A percentile compares a stretch with the other conserved stretches of the same genome.
Conservation (phyloP, 108 stramenopile genomes). For the Pseudonitzschia multiseries region DNA sequence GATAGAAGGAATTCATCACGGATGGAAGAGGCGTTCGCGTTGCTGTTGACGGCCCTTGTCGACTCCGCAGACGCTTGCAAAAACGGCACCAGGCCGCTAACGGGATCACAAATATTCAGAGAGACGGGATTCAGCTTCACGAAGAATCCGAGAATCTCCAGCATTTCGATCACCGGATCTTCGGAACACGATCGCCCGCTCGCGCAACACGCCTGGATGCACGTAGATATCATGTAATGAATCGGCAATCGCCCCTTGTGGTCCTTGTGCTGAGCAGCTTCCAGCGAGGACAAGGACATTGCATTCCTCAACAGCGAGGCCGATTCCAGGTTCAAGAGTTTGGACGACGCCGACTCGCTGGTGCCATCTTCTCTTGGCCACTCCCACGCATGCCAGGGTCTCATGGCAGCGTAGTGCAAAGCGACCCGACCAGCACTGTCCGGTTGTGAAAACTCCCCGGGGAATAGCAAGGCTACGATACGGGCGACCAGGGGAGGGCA, state of each 20-base stretch:
- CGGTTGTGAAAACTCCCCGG: slow-evolving; percentile 43
- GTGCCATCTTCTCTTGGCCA: slow-evolving; percentile 47
- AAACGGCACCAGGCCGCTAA: slow-evolving; percentile 59
- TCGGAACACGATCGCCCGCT: slow-evolving; percentile 40
- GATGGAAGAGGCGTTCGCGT: slow-evolving; percentile 17
- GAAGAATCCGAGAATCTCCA: slow-evolving; percentile 43
- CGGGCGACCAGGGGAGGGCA: slow-evolving; percentile 58
- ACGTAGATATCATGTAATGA: slow-evolving; percentile 64
- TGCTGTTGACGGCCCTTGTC: slow-evolving; percentile 14
- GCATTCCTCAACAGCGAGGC: slow-evolving; percentile 46
- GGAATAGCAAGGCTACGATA: slow-evolving; percentile 52
- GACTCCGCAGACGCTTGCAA: slow-evolving; percentile 56
- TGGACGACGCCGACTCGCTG: slow-evolving; percentile 21
- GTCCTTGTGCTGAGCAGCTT: slow-evolving; percentile 41
- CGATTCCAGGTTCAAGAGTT: slow-evolving; percentile 50
- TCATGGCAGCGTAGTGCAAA: slow-evolving; percentile 60
- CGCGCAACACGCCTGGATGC: slow-evolving; percentile 46
- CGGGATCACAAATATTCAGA: slow-evolving; percentile 50
- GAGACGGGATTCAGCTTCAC: slow-evolving; percentile 52
- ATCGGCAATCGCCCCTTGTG: slow-evolving; percentile 46
- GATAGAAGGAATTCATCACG: slow-evolving; percentile 37
- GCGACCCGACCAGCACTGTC: slow-evolving; percentile 56
- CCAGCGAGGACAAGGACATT: slow-evolving; percentile 41
- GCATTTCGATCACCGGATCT: slow-evolving; percentile 36
- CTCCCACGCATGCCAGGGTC: slow-evolving; percentile 54